phyloP scores from a whole-genome alignment of 306 rosid species.

The Biancaea sappan region DNA sequence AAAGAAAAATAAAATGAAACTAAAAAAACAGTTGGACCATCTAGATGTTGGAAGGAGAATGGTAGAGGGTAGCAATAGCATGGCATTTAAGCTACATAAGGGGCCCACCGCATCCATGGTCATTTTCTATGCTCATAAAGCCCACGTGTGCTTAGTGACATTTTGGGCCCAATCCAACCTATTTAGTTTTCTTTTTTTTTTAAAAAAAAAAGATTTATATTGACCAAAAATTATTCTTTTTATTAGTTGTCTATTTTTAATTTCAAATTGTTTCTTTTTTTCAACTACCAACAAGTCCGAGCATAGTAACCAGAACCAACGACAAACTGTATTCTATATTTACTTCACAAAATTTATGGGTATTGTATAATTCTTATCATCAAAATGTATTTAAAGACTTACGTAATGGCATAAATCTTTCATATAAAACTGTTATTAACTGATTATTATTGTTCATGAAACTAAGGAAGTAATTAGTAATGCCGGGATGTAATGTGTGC shows the following conservation, averaged over 20 bases:
- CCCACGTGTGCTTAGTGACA: constrained; percentile 44
- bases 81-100: neutral
- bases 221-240: neutral
- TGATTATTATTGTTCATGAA: neutral
- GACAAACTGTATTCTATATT: neutral
- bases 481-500: neutral
- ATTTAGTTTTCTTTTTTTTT: neutral
- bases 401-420: neutral
- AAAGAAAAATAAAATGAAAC: no score
- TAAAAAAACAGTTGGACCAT: no score
- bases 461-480: neutral
- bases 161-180: constrained; percentile 22
- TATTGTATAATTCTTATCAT: neutral
- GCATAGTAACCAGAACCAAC: constrained; percentile 4
- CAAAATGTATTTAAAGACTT: neutral
- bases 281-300: constrained; percentile 23
- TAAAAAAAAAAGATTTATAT: no score
- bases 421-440: neutral
- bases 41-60: no score
- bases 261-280: neutral
- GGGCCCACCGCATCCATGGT: neutral
- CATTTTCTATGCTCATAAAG: constrained; percentile 24
- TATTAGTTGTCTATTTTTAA: neutral
- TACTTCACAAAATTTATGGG: no score
- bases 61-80: constrained; percentile 1